Evolutionary conservation across 1,284 basidiomycete genomes (phyloP), one percentile per base, ranked within the genome.

Genomic region (Puccinia coronata): DNA sequence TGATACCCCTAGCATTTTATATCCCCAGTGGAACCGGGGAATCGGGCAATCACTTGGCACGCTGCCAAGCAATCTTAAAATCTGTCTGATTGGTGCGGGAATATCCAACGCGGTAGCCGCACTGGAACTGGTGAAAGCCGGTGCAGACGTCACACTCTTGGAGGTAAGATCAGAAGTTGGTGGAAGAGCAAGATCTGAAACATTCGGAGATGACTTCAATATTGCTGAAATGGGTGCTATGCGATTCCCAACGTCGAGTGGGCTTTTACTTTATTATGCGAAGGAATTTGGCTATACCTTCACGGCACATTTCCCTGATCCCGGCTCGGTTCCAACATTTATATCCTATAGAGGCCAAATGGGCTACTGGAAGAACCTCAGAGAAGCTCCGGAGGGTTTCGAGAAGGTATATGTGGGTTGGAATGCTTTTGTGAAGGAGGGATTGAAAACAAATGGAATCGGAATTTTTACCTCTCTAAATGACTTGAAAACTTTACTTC

Each of bases 81-180:
- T 69, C n/a, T 69, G 65, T n/a, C 47, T 69, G 65, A 69, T 69
- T 43, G 65, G 65, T 49, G 65, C 39, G 9, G 65, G 65, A 43
- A 69, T 69, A 25, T 41, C 65, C 39, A 69, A 69, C 43, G 65
- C 43, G 36, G n/a, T 69, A 41, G 39, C 25, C 20, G 65, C 65
- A 43, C 43, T 69, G 23, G 65, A 69, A n/a, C 65, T 69, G 8
- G 65, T 43, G 39, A 69, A 69, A n/a, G 65, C 65, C 36, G 65
- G 65, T 25, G 65, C 65, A 16, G 39, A 49, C 9, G 65, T 69
- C 31, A 69, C 65, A 43, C n/a, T 69, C 36, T 41, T 69, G 6
- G 65, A 69, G 65, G 65, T 25, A 23, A 69, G 65, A 43, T 41
- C 36, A 25, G 65, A 69, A 31, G 65, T 69, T 5, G 65, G 65